A percentile compares a stretch with the other conserved stretches of the same genome.
Evolutionary conservation across 306 rosid genomes (phyloP).

Genomic region (Corylus americana): DNA sequence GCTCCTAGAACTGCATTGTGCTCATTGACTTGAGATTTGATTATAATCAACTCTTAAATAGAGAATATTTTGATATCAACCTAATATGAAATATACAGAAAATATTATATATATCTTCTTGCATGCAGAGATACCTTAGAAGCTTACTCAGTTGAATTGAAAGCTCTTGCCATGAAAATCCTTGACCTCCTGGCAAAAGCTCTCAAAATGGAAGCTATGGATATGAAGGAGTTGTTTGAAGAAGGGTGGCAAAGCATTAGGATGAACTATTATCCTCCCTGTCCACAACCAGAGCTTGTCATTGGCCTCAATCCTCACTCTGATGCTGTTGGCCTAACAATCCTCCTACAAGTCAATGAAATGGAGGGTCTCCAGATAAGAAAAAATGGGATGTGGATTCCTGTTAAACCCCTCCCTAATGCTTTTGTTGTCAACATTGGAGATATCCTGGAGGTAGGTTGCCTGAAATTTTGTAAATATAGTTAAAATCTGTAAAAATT

Average conservation of each 20-base stretch:
- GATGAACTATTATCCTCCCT: slow-evolving; percentile 48
- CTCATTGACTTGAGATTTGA: too few relatives aligned
- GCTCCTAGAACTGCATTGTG: too few relatives aligned
- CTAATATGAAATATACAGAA: too few relatives aligned
- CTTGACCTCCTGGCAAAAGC: slow-evolving; percentile 24
- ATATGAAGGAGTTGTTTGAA: slow-evolving; percentile 28
- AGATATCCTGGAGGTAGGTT: slow-evolving; percentile 38
- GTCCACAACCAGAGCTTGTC: slow-evolving; percentile 40
- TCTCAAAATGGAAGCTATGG: slow-evolving; percentile 15
- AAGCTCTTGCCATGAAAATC: slow-evolving; percentile 21
- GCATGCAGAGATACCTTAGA: slow-evolving; percentile 8
- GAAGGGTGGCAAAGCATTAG: slow-evolving; percentile 28
- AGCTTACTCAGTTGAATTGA: background rate
- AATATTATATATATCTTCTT: slow-evolving; percentile 13
- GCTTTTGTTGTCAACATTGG: slow-evolving; percentile 40
- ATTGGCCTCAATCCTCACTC: slow-evolving; percentile 40
- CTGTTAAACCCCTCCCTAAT: slow-evolving; percentile 27
- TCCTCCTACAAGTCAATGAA: slow-evolving; percentile 41
- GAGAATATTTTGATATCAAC: too few relatives aligned
- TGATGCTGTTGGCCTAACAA: slow-evolving; percentile 30
- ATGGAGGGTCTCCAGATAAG: slow-evolving; percentile 37
- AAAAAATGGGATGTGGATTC: slow-evolving; percentile 38
- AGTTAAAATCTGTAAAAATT: too few relatives aligned
- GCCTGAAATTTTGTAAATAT: too few relatives aligned
- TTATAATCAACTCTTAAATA: too few relatives aligned